A percentile compares a stretch with the other conserved stretches of the same genome.
phyloP scores from a whole-genome alignment of 2,329 filamentous ascomycete species.

The Sclerotinia spermophila region DNA sequence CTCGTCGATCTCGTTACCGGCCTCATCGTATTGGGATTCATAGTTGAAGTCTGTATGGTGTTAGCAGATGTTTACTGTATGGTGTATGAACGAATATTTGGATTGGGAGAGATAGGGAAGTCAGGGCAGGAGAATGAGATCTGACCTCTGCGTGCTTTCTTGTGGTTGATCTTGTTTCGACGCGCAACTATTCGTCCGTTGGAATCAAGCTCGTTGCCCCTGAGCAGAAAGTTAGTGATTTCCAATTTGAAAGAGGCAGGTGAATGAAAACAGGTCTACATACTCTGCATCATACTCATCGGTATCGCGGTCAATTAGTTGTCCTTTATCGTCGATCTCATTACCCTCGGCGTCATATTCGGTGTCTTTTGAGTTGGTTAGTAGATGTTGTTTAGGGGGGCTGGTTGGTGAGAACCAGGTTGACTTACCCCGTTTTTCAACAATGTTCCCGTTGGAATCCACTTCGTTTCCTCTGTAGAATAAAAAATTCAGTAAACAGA shows the following conservation, averaged over 20 bases:
- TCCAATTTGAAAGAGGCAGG: background rate
- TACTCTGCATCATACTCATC: background rate
- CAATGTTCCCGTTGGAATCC: background rate
- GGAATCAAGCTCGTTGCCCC: background rate
- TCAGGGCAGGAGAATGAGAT: background rate
- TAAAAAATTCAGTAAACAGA: background rate
- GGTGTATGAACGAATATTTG: too few relatives aligned
- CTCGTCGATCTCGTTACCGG: constrained; percentile 10
- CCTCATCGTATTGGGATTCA: constrained; percentile 4
- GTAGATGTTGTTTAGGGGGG: background rate
- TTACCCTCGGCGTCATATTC: background rate
- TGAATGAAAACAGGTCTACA: background rate
- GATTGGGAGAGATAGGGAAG: background rate
- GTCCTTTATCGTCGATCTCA: background rate
- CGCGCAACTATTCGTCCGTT: background rate
- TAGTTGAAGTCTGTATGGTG: background rate
- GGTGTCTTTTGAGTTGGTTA: background rate
- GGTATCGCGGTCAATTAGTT: background rate
- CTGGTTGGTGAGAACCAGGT: background rate
- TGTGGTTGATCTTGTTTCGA: background rate
- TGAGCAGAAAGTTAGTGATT: background rate
- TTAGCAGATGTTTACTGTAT: background rate
- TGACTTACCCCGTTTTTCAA: background rate
- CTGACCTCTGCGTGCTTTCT: background rate
- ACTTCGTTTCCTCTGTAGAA: background rate